A percentile compares a stretch with the other conserved stretches of the same genome.
Conservation (phyloP, 176 grass and related monocot species). For the Musa itinerans region DNA sequence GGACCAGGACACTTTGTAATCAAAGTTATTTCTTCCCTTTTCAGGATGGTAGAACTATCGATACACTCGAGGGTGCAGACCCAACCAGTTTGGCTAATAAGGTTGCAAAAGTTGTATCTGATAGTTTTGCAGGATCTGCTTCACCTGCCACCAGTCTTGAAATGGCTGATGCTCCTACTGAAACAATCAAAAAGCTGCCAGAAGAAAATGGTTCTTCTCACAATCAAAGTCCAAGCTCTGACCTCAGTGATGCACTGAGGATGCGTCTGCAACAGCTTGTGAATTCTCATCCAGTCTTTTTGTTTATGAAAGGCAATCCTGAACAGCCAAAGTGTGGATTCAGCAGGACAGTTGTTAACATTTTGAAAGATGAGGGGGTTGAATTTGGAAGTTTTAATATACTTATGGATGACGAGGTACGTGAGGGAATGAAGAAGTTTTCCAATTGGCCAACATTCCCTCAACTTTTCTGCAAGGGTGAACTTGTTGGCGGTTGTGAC, state of each 20-base stretch:
- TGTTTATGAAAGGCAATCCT: constrained; percentile 92
- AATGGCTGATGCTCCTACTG: constrained; percentile 41
- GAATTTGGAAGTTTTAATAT: constrained; percentile 80
- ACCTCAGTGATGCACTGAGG: constrained; percentile 31
- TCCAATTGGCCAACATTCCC: constrained; percentile 98
- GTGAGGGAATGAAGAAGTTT: constrained; percentile 86
- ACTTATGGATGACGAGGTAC: constrained; percentile 68
- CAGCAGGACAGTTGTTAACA: constrained; percentile 72
- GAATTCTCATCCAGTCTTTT: constrained; percentile 64
- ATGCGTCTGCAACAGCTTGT: constrained; percentile 68
- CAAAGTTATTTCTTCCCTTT: constrained; percentile 15
- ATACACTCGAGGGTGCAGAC: constrained; percentile 88
- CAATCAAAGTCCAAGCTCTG: constrained; percentile 20
- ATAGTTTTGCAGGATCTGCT: constrained; percentile 43
- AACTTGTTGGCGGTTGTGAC: constrained; percentile 87
- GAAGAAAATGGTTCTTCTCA: constrained; percentile 40
- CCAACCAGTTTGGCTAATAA: constrained; percentile 87
- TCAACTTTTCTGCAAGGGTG: constrained; percentile 85
- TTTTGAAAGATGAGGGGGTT: constrained; percentile 77
- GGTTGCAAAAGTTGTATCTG: constrained; percentile 64
- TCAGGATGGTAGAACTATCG: constrained; percentile 71
- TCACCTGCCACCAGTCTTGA: constrained; percentile 56
- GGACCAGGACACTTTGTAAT: neutral
- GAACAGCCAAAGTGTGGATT: constrained; percentile 86
- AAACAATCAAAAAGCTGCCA: constrained; percentile 50